Evolutionary conservation across 2,329 filamentous ascomycete species (phyloP).

Genomic region (Neonectria hederae): DNA sequence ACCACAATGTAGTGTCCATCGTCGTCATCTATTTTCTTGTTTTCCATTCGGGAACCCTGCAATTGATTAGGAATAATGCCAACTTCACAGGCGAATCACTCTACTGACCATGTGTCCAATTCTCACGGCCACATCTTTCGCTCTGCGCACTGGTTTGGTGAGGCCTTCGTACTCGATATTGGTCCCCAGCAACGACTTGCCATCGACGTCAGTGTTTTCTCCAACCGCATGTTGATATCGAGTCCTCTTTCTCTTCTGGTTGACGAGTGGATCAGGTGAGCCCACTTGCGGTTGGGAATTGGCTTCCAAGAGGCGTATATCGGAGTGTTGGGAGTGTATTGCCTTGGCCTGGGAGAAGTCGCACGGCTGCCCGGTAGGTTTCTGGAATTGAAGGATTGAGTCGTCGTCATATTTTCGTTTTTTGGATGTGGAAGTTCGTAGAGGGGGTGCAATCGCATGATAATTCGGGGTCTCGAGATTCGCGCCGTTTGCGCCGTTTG

Average conservation of each 20-base stretch:
- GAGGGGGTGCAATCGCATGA: neutral
- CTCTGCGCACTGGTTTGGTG: neutral
- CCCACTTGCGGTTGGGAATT: neutral
- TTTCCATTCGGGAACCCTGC: slow-evolving; percentile 63
- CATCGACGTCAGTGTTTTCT: neutral
- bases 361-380: neutral
- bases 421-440: neutral
- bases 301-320: neutral
- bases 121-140: neutral
- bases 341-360: neutral
- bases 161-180: neutral
- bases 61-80: neutral
- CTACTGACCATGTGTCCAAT: neutral
- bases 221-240: slow-evolving; percentile 1
- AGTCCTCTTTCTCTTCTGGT: slow-evolving; percentile 5
- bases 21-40: slow-evolving; percentile 83
- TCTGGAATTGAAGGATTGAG: neutral
- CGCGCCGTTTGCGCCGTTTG: no score
- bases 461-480: neutral
- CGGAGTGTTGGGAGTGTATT: neutral
- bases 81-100: no score
- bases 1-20: slow-evolving; percentile 97
- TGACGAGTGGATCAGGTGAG: neutral
- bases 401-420: slow-evolving; percentile 1
- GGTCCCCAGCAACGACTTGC: neutral